Percentiles rank a stretch among this genome's conserved stretches.
Evolutionary conservation across 1,284 basidiomycete genomes (phyloP).

Genomic region (Trametes sp.): DNA sequence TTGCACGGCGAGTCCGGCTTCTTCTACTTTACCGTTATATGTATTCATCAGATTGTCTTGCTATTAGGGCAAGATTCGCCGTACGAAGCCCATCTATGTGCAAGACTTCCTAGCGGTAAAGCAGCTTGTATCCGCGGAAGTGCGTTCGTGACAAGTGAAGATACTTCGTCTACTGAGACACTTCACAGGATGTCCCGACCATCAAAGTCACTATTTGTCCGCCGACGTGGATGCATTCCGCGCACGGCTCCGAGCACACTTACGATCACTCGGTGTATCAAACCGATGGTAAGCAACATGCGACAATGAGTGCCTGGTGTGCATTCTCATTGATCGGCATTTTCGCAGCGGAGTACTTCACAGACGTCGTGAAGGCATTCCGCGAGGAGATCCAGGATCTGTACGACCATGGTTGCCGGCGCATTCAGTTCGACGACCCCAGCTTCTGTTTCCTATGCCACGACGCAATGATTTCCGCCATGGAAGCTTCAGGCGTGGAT

Average conservation of each 20-base stretch:
- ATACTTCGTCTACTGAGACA: not conserved
- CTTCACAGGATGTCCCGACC: constrained; percentile 59
- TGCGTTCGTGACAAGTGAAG: constrained; percentile 27
- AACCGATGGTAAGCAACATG: constrained; percentile 54
- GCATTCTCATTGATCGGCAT: constrained; percentile 5
- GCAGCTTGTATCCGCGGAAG: constrained; percentile 59
- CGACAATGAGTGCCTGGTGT: not conserved
- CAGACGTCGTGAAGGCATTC: constrained; percentile 74
- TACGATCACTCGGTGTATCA: constrained; percentile 67
- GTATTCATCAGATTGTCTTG: not conserved
- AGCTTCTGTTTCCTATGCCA: constrained; percentile 72
- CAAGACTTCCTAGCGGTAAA: constrained; percentile 69
- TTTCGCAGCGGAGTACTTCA: constrained; percentile 66
- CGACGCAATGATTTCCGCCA: constrained; percentile 62
- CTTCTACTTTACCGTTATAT: not conserved
- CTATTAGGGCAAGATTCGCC: constrained; percentile 64
- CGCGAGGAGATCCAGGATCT: constrained; percentile 75
- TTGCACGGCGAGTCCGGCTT: constrained; percentile 50
- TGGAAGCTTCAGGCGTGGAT: constrained; percentile 65
- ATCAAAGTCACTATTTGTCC: constrained; percentile 80
- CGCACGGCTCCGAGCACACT: constrained; percentile 64
- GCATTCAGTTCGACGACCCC: constrained; percentile 80
- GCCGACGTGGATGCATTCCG: constrained; percentile 79
- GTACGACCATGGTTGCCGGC: constrained; percentile 76
- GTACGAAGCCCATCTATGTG: constrained; percentile 65